Conservation (phyloP, 352 stramenopile species). For the Globisporangium radiosum region DNA sequence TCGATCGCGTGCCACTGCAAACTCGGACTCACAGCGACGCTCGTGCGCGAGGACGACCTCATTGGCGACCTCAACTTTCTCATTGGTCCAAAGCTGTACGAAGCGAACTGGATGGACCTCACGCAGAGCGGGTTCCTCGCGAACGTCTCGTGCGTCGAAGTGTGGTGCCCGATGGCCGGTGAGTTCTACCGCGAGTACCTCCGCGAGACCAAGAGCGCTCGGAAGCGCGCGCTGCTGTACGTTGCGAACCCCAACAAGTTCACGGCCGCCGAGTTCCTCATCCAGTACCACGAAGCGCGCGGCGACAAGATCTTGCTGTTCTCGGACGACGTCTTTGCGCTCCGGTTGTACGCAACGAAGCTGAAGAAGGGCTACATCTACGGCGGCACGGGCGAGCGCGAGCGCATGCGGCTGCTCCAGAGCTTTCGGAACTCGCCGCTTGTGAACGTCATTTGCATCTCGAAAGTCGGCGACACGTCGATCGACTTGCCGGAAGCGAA, state of each 20-base stretch:
- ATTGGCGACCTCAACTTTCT: conserved; percentile 99
- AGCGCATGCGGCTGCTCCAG: conserved; percentile 83
- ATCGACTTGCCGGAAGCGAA: conserved; percentile 99
- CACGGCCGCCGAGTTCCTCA: conserved; percentile 92
- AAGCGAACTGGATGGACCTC: conserved; percentile 99
- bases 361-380: conserved; percentile 94
- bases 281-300: conserved; percentile 95
- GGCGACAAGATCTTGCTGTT: conserved; percentile 99
- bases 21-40: conserved; percentile 97
- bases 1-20: conserved; percentile 96
- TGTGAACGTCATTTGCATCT: conserved; percentile 89
- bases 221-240: conserved; percentile 94
- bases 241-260: conserved; percentile 99
- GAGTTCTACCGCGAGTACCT: conserved; percentile 95
- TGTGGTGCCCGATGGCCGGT: conserved; percentile 98
- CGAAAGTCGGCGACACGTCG: conserved; percentile 97
- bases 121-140: conserved; percentile 96
- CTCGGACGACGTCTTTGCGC: conserved; percentile 97
- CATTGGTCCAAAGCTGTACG: conserved; percentile 95
- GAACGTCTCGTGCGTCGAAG: conserved; percentile 97
- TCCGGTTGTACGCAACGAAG: conserved; percentile 92
- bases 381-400: conserved; percentile 92
- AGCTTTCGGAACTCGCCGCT: conserved; percentile 80
- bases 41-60: conserved; percentile 98
- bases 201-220: conserved; percentile 81